These are phyloP conservation scores for Miscanthus lutarioriparius DNA, from an alignment of 176 grass and related monocot genomes.

Conservation along the genomic window DNA sequence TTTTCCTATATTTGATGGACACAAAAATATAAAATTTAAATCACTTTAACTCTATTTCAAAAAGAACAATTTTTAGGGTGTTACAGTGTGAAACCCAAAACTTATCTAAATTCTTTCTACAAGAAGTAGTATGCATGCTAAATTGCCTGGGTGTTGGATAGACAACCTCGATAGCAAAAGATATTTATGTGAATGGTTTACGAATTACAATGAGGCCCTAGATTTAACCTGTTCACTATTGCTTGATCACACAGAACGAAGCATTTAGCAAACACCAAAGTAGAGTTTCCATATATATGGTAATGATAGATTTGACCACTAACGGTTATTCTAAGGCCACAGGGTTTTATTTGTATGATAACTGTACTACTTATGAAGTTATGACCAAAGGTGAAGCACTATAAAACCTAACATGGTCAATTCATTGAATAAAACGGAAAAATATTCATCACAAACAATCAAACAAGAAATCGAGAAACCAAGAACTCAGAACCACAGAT, in stretches of 20 bases:
- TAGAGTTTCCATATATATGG: neutral
- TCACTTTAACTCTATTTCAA: no score
- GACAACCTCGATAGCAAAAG: neutral
- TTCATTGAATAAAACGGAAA: neutral
- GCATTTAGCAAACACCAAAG: neutral
- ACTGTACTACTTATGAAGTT: neutral
- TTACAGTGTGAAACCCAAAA: neutral
- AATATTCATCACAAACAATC: neutral
- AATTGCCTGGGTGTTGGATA: neutral
- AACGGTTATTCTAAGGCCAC: neutral
- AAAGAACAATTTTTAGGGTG: no score
- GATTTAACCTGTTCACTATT: neutral
- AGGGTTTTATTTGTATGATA: neutral
- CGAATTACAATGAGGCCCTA: neutral
- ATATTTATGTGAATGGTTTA: neutral
- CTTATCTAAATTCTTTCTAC: no score
- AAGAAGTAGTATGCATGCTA: neutral
- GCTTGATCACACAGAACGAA: neutral
- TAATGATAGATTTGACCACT: neutral
- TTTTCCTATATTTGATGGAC: no score
- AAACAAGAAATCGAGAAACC: neutral
- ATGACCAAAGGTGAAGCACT: neutral
- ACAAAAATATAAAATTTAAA: no score
- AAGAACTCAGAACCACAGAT: neutral
- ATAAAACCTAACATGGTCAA: conserved; percentile 14